Evolutionary conservation across 768 basidiomycete species (phyloP).

Genomic region (Leucosporidium yakuticum): DNA sequence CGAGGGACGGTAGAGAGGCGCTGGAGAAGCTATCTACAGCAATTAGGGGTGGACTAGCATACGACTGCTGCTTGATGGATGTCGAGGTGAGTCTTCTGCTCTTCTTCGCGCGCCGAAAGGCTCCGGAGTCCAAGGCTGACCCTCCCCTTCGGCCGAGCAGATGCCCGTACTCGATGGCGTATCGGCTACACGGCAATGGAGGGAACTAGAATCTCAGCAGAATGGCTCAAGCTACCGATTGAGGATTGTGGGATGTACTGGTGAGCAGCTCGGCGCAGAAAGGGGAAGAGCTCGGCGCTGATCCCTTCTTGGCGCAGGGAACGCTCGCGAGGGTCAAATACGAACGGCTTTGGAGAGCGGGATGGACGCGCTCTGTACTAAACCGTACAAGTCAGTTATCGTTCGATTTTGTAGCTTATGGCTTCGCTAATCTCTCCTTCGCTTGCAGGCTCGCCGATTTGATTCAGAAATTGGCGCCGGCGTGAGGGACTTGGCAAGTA

Average conservation of each 20-base stretch:
- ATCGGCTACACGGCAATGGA: constrained; percentile 26
- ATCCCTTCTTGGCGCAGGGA: constrained; percentile 37
- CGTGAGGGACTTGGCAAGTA: no score
- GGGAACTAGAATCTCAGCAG: constrained; percentile 15
- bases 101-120: not conserved
- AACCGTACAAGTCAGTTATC: constrained; percentile 34
- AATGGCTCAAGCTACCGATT: no score
- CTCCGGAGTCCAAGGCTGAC: not conserved
- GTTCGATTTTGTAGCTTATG: no score
- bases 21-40: constrained; percentile 1
- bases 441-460: no score
- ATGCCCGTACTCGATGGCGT: constrained; percentile 36
- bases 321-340: constrained; percentile 35
- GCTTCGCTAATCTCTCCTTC: no score
- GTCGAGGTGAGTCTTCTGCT: constrained; percentile 18
- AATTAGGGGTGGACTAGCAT: not conserved
- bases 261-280: not conserved
- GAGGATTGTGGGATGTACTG: no score
- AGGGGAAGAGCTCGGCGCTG: not conserved
- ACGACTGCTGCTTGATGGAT: constrained; percentile 33
- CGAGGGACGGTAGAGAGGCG: constrained; percentile 23
- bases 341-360: constrained; percentile 31
- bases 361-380: constrained; percentile 34
- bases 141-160: constrained; percentile 1
- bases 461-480: no score